Evolutionary conservation across 371 early-diverging fungal species (phyloP), one percentile per base, ranked within the genome.

Genomic region (Mortierella sp.): DNA sequence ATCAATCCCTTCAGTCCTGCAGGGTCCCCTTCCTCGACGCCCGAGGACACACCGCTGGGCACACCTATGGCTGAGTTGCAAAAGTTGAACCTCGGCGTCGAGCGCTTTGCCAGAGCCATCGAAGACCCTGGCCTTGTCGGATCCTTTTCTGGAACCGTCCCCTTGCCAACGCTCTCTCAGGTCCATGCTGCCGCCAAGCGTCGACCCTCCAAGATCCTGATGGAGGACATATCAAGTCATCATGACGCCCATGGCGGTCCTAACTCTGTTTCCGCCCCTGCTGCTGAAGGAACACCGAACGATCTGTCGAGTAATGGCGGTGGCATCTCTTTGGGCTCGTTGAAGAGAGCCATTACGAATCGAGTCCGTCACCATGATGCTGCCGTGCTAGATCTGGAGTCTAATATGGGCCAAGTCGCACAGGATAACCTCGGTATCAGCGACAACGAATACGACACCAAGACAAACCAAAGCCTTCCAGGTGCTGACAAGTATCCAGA

Each of bases 51-150:
- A 21, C 84, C 80, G 1, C 70, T 77, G 37, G 81, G 80, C 0
- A 74, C 77, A 0, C 77, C 84, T 3, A 57, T 54, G 19, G 73
- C 80, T 31, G 84, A 83, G 50, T 43, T 83, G 31, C 75, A 80
- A 53, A 83, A 83, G 31, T 77, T 83, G 19, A 83, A 57, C 21
- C 51, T 83, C 9, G 84, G 84, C 9, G 75, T 76, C n/a, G 84
- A 83, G 67, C 80, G 80, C 0, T 83, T 77, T 73, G 84, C 84
- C 8, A 73, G 80, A 51, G 84, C 84, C 10, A 72, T 83, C 10
- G 72, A 80, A 44, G 80, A 83, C 55, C 57, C 81, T 16, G 80
- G 72, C 1, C 64, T 77, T 10, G 55, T 51, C 4, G 84, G 84
- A 1, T 77, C 75, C 69, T 83, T 83, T 51, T 77, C 74, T 3